phyloP scores from a whole-genome alignment of 306 rosid genomes.

The Glycine soja region DNA sequence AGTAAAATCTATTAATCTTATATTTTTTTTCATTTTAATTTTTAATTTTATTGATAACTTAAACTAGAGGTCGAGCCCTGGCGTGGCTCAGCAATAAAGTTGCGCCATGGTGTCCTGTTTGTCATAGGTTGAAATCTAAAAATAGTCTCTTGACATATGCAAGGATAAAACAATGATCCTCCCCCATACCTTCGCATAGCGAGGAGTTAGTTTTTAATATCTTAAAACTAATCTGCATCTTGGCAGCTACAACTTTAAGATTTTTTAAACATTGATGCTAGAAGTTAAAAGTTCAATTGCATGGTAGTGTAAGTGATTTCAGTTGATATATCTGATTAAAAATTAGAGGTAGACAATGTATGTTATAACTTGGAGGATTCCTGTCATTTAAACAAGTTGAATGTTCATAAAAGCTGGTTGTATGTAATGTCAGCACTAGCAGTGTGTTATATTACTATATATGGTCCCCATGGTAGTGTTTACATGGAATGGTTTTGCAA shows the following conservation, averaged over 20 bases:
- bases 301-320: conserved; percentile 14
- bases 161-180: no score
- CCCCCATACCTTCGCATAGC: no score
- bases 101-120: no score
- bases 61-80: no score
- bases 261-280: not conserved
- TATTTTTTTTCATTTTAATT: not conserved
- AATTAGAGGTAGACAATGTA: not conserved
- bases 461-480: not conserved
- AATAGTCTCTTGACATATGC: no score
- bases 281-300: conserved; percentile 32
- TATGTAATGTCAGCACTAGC: not conserved
- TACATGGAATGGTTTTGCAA: conserved; percentile 8
- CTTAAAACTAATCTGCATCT: conserved; percentile 21
- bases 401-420: conserved; percentile 23
- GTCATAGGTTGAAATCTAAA: no score
- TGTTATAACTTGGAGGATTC: conserved; percentile 22
- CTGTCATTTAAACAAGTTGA: conserved; percentile 1
- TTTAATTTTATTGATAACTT: not conserved
- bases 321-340: conserved; percentile 28
- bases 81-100: no score
- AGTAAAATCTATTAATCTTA: not conserved
- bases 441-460: not conserved
- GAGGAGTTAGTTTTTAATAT: no score
- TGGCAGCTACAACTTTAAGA: conserved; percentile 31